These are phyloP conservation scores for Lepraria neglecta DNA, from an alignment of 495 filamentous ascomycete genomes.

Conservation along the genomic window DNA sequence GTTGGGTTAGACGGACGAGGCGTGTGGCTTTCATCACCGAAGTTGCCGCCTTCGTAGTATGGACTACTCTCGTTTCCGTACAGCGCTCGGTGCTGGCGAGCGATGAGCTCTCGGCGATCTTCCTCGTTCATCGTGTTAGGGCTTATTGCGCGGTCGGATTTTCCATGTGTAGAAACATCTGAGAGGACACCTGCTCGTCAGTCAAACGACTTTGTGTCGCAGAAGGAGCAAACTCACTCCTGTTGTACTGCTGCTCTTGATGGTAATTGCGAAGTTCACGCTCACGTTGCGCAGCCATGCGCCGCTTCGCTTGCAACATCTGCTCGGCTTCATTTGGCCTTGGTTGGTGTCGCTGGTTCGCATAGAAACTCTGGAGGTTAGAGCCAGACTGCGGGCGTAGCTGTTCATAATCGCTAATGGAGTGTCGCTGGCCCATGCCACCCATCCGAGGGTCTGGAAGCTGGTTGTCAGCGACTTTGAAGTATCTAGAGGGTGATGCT, in stretches of 20 bases:
- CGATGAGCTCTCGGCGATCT: slow-evolving; percentile 89
- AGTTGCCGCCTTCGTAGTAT: slow-evolving; percentile 53
- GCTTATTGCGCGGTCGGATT: slow-evolving; percentile 87
- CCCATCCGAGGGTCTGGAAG: slow-evolving; percentile 46
- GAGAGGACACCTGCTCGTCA: slow-evolving; percentile 58
- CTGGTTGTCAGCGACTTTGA: slow-evolving; percentile 19
- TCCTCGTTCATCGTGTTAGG: slow-evolving; percentile 90
- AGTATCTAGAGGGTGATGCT: slow-evolving; percentile 11
- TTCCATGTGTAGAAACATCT: slow-evolving; percentile 71
- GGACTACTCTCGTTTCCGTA: slow-evolving; percentile 69
- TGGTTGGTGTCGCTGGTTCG: slow-evolving; percentile 84
- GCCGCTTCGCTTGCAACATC: slow-evolving; percentile 97
- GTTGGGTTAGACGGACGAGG: slow-evolving; percentile 54
- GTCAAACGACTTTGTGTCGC: neutral
- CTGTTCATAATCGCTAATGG: slow-evolving; percentile 79
- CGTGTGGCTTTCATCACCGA: slow-evolving; percentile 55
- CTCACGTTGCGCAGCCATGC: slow-evolving; percentile 97
- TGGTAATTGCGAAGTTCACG: slow-evolving; percentile 99
- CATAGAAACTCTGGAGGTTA: slow-evolving; percentile 90
- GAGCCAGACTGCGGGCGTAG: slow-evolving; percentile 63
- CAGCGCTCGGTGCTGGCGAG: slow-evolving; percentile 85
- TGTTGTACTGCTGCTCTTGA: slow-evolving; percentile 99
- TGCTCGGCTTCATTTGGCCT: slow-evolving; percentile 94
- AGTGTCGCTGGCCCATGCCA: slow-evolving; percentile 58
- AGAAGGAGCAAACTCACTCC: slow-evolving; percentile 70